These are phyloP conservation scores for Ensete glaucum DNA, from an alignment of 176 grass and related monocot genomes.

Conservation along the genomic window DNA sequence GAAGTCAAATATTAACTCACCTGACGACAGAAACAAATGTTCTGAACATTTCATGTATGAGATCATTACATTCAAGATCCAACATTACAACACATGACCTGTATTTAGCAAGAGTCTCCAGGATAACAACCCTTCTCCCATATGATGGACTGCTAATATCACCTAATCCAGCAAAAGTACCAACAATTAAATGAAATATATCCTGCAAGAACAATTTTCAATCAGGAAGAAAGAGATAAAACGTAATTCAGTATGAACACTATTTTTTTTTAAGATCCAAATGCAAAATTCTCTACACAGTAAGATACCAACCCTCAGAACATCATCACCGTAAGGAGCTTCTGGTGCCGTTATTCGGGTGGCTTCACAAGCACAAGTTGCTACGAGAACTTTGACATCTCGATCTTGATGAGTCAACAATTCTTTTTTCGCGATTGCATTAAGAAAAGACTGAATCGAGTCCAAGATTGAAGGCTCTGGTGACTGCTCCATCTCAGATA, in stretches of 20 bases:
- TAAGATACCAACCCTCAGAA: conserved; percentile 60
- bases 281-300: background rate
- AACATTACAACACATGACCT: conserved; percentile 99
- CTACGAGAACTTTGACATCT: conserved; percentile 80
- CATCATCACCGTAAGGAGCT: conserved; percentile 88
- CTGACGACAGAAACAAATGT: conserved; percentile 68
- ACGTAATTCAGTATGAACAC: background rate
- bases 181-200: conserved; percentile 84
- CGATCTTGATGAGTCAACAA: conserved; percentile 82
- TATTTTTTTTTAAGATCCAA: background rate
- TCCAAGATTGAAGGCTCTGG: conserved; percentile 57
- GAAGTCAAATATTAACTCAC: conserved; percentile 23
- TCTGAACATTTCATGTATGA: conserved; percentile 90
- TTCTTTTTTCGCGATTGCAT: conserved; percentile 71
- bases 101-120: conserved; percentile 95
- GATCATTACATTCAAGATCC: conserved; percentile 94
- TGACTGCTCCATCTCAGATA: conserved; percentile 82
- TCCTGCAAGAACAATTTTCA: conserved; percentile 41
- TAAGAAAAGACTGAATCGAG: conserved; percentile 62
- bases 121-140: conserved; percentile 76
- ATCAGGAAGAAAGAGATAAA: conserved; percentile 3
- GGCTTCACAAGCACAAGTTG: conserved; percentile 92
- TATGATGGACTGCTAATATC: conserved; percentile 64
- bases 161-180: conserved; percentile 70
- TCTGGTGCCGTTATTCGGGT: conserved; percentile 99